A percentile compares a stretch with the other conserved stretches of the same genome.
Evolutionary conservation across 192 early-diverging fungal genomes (phyloP).

Genomic region (Backusella psychrophila): DNA sequence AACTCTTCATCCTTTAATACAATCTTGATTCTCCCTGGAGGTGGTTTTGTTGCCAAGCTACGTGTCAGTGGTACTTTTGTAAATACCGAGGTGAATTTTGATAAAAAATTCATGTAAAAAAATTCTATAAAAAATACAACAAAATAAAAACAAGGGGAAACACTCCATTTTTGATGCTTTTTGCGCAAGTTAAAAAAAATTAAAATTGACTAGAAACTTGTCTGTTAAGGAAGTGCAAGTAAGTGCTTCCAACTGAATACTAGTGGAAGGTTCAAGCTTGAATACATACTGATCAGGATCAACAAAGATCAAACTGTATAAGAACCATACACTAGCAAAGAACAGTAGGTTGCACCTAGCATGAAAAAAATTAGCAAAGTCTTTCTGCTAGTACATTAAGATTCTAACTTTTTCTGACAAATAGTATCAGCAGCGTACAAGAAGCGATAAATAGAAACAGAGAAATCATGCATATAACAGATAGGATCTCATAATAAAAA

Average conservation of each 20-base stretch:
- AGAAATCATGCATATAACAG: background rate
- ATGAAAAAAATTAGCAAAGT: background rate
- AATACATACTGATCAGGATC: background rate
- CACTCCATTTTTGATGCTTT: background rate
- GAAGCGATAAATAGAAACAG: background rate
- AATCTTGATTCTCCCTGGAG: conserved; percentile 41
- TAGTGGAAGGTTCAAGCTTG: background rate
- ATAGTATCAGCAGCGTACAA: background rate
- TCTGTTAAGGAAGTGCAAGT: no score
- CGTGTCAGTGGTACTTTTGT: background rate
- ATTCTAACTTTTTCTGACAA: background rate
- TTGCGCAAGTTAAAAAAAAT: background rate
- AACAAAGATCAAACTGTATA: background rate
- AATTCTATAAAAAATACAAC: background rate
- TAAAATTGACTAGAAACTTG: no score
- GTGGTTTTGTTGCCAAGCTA: conserved; percentile 1
- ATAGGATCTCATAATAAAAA: no score
- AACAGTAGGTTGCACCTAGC: no score
- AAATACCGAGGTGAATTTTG: background rate
- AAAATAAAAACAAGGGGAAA: background rate
- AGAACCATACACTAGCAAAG: background rate
- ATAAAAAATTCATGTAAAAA: background rate
- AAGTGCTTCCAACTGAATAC: background rate
- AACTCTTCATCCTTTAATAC: conserved; percentile 64
- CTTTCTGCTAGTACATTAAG: background rate